Conservation (phyloP, 2,329 filamentous ascomycete genomes). For the Epichloe sp. region DNA sequence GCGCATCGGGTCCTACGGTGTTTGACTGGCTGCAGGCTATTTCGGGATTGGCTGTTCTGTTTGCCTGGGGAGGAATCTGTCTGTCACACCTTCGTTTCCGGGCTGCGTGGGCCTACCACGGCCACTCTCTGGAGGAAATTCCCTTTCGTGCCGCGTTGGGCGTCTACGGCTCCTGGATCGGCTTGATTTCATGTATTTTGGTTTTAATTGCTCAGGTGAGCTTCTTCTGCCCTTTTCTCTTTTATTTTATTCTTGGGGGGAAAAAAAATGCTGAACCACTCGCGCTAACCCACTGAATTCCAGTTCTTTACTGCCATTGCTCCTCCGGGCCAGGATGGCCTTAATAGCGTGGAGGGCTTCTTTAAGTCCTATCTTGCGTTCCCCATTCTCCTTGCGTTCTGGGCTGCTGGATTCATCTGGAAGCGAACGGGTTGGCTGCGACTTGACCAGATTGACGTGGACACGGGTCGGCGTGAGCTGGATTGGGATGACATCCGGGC, state of each 20-base stretch:
- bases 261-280: background rate
- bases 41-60: slow-evolving; percentile 48
- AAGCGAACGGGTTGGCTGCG: slow-evolving; percentile 49
- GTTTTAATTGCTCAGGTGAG: slow-evolving; percentile 37
- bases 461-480: slow-evolving; percentile 49
- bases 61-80: slow-evolving; percentile 55
- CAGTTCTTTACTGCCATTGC: slow-evolving; percentile 36
- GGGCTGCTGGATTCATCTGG: slow-evolving; percentile 46
- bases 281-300: background rate
- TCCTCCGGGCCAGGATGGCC: slow-evolving; percentile 18
- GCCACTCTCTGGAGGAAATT: slow-evolving; percentile 49
- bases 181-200: slow-evolving; percentile 41
- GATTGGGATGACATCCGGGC: slow-evolving; percentile 14
- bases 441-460: slow-evolving; percentile 50
- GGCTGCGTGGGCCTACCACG: slow-evolving; percentile 42
- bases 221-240: slow-evolving; percentile 5
- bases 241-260: background rate
- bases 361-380: slow-evolving; percentile 41
- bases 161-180: slow-evolving; percentile 48
- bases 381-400: slow-evolving; percentile 41
- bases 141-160: slow-evolving; percentile 49
- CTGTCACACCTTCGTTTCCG: slow-evolving; percentile 57
- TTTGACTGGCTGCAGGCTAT: slow-evolving; percentile 54
- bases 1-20: slow-evolving; percentile 33
- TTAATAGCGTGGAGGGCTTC: slow-evolving; percentile 33